Percentiles rank a stretch among this genome's conserved stretches.
phyloP scores from a whole-genome alignment of 2,329 filamentous ascomycete species.

The Aulographum hederae region DNA sequence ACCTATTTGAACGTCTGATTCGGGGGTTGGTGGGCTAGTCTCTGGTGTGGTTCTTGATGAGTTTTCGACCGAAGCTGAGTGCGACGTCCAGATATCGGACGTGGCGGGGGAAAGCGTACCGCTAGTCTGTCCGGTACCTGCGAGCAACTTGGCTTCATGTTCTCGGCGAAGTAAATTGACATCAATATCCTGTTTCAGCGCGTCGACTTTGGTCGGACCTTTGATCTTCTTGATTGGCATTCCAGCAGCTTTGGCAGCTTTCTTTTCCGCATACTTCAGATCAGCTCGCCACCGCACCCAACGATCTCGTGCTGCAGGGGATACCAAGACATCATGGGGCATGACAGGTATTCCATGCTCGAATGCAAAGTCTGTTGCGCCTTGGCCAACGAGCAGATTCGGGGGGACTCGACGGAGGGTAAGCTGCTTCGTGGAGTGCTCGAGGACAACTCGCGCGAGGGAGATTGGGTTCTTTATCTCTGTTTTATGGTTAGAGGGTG shows the following conservation, averaged over 20 bases:
- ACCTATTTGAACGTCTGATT: no score
- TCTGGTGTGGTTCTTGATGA: no score
- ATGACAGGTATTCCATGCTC: constrained; percentile 58
- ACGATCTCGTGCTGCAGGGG: constrained; percentile 58
- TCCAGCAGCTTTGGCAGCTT: no score
- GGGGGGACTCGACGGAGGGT: constrained; percentile 79
- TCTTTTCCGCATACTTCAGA: constrained; percentile 42
- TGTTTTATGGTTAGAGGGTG: constrained; percentile 19
- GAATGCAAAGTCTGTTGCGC: constrained; percentile 71
- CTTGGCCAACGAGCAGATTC: constrained; percentile 73
- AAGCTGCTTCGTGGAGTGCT: constrained; percentile 57
- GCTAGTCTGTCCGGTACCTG: no score
- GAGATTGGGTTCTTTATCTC: constrained; percentile 88
- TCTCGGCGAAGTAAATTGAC: no score
- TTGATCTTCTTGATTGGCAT: no score
- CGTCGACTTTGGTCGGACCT: constrained; percentile 1
- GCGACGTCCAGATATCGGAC: no score
- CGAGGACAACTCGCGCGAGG: constrained; percentile 66
- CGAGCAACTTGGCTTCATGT: no score
- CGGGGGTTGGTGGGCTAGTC: no score
- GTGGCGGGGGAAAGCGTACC: no score
- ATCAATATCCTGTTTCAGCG: neutral
- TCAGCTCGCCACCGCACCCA: constrained; percentile 63
- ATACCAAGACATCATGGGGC: constrained; percentile 63
- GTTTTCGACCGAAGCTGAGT: no score